Evolutionary conservation across 2,329 filamentous ascomycete genomes (phyloP).

Genomic region (Aspergillus chevalieri): DNA sequence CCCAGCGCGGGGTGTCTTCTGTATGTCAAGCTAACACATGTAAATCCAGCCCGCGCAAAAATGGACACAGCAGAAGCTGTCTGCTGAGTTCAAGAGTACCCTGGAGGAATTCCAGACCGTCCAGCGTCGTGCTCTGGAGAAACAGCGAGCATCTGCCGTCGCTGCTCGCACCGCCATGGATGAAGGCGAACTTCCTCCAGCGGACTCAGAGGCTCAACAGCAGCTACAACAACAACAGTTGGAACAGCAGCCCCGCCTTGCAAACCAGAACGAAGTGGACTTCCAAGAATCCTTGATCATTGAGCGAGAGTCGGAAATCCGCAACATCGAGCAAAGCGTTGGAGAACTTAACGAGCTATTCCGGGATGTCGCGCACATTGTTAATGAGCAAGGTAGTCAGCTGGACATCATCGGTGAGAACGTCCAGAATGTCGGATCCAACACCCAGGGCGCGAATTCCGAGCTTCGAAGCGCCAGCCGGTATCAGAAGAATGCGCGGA

Average conservation of each 20-base stretch:
- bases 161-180: constrained; percentile 78
- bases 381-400: constrained; percentile 85
- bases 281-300: constrained; percentile 95
- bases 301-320: constrained; percentile 93
- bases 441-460: constrained; percentile 76
- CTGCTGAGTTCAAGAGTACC: constrained; percentile 83
- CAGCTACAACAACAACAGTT: constrained; percentile 62
- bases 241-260: constrained; percentile 71
- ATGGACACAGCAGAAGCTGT: constrained; percentile 92
- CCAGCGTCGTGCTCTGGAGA: constrained; percentile 86
- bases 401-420: constrained; percentile 84
- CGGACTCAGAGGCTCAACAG: constrained; percentile 30
- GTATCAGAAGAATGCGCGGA: constrained; percentile 92
- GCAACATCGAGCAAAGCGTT: constrained; percentile 94
- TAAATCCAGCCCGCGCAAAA: constrained; percentile 74
- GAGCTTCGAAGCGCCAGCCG: constrained; percentile 80
- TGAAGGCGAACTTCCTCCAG: constrained; percentile 30
- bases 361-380: constrained; percentile 95
- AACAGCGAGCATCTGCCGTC: constrained; percentile 78
- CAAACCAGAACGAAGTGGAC: constrained; percentile 89
- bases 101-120: constrained; percentile 86
- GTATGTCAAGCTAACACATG: constrained; percentile 3
- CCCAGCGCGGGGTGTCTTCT: background rate
- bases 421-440: constrained; percentile 72
- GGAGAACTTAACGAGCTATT: constrained; percentile 95